These are phyloP conservation scores for Hordeum marinum DNA, from an alignment of 176 grass and related monocot genomes.

Conservation along the genomic window DNA sequence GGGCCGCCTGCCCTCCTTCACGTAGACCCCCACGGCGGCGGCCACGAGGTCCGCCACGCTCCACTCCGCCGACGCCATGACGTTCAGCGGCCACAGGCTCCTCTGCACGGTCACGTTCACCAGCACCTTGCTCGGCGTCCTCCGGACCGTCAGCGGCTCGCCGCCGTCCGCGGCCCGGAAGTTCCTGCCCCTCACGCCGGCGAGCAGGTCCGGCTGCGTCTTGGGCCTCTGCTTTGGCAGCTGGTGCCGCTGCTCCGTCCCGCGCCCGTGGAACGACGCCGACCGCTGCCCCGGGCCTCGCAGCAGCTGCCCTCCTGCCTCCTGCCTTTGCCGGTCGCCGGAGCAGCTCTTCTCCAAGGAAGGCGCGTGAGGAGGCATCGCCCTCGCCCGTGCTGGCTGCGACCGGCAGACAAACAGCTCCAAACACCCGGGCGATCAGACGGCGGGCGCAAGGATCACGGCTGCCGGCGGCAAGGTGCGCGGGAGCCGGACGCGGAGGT, in stretches of 20 bases:
- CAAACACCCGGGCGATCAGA: neutral
- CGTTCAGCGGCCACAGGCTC: conserved; percentile 82
- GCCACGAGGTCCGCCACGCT: conserved; percentile 65
- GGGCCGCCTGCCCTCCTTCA: conserved; percentile 69
- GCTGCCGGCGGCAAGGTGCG: conserved; percentile 1
- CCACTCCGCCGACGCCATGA: conserved; percentile 80
- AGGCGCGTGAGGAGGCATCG: conserved; percentile 36
- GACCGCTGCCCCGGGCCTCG: conserved; percentile 29
- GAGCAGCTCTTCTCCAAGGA: conserved; percentile 12
- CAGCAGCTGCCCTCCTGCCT: neutral
- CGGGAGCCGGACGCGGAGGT: neutral
- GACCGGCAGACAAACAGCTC: neutral
- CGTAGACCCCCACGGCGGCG: conserved; percentile 55
- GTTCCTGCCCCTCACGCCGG: conserved; percentile 17
- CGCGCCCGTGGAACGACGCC: conserved; percentile 63
- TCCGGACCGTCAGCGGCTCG: conserved; percentile 7
- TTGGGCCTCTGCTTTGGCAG: conserved; percentile 46
- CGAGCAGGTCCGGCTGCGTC: conserved; percentile 70
- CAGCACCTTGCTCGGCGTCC: conserved; percentile 67
- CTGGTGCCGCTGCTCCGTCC: conserved; percentile 21
- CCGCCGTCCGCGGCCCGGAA: neutral
- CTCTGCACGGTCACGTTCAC: conserved; percentile 77
- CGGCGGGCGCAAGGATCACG: neutral
- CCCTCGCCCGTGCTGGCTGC: neutral
- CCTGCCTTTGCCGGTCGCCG: conserved; percentile 16